These are phyloP conservation scores for Aureobasidium sp. DNA, from an alignment of 2,329 filamentous ascomycete genomes.

Conservation along the genomic window DNA sequence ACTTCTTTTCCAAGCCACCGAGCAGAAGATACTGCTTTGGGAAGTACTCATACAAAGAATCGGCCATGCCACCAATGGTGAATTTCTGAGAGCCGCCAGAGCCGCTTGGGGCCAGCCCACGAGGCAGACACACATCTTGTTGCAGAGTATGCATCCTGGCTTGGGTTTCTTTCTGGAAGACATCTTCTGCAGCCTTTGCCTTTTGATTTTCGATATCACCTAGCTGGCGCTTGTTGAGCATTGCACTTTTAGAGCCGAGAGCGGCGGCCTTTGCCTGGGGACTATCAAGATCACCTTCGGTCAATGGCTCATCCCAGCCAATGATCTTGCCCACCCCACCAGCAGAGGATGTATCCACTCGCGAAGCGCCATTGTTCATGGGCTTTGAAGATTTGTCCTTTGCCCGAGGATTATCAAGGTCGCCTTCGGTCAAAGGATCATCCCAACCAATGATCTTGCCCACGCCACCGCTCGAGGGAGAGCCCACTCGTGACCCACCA, in stretches of 20 bases:
- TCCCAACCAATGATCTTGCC: slow-evolving; percentile 21
- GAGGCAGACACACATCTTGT: slow-evolving; percentile 47
- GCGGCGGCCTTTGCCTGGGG: neutral
- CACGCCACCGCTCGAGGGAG: slow-evolving; percentile 8
- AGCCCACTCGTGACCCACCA: neutral
- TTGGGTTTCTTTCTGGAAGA: slow-evolving; percentile 11
- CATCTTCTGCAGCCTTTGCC: neutral
- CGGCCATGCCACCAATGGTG: slow-evolving; percentile 49
- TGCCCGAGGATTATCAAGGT: slow-evolving; percentile 14
- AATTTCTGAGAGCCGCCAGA: slow-evolving; percentile 44
- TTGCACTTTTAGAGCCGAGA: neutral
- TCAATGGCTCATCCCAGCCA: slow-evolving; percentile 19
- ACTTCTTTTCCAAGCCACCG: slow-evolving; percentile 66
- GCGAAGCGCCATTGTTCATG: slow-evolving; percentile 1
- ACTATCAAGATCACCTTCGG: slow-evolving; percentile 18
- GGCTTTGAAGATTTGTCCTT: slow-evolving; percentile 6
- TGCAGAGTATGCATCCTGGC: neutral
- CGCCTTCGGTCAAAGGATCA: slow-evolving; percentile 19
- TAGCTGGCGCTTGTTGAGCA: slow-evolving; percentile 11
- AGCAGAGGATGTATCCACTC: neutral
- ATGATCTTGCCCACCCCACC: slow-evolving; percentile 19
- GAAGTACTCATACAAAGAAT: slow-evolving; percentile 53
- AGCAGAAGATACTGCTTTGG: slow-evolving; percentile 65
- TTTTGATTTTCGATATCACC: slow-evolving; percentile 6
- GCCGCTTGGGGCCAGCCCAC: slow-evolving; percentile 49